Conservation (phyloP, 2,329 filamentous ascomycete genomes). For the Orbilia oligospora region DNA sequence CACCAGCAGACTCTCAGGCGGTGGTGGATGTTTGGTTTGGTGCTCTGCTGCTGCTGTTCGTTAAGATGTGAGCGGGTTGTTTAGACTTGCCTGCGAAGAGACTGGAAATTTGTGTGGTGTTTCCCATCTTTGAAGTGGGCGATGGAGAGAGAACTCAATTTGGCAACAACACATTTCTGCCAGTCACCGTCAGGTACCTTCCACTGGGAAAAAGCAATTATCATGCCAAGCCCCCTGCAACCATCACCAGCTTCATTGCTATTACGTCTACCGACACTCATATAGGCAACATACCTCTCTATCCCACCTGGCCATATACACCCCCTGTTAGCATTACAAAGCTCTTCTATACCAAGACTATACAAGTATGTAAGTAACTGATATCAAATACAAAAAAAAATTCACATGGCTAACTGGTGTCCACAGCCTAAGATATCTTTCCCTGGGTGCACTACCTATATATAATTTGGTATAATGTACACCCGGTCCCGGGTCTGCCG, state of each 20-base stretch:
- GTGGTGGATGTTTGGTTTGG: not conserved
- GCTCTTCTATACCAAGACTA: too few species aligned
- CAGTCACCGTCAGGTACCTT: not conserved
- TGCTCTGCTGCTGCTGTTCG: constrained; percentile 26
- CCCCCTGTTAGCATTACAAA: too few species aligned
- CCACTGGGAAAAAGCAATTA: not conserved
- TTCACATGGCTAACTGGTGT: not conserved
- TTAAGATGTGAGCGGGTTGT: constrained; percentile 52
- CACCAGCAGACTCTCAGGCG: not conserved
- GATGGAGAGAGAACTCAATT: constrained; percentile 38
- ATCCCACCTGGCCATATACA: too few species aligned
- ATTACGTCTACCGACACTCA: constrained; percentile 11
- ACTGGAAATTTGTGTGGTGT: constrained; percentile 55
- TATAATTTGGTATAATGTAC: too few species aligned
- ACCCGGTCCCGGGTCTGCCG: not conserved
- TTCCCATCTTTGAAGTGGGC: constrained; percentile 54
- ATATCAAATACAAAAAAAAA: too few species aligned
- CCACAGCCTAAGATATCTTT: too few species aligned
- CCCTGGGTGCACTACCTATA: too few species aligned
- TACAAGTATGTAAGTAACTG: not conserved
- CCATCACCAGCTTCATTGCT: constrained; percentile 8
- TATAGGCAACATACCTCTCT: too few species aligned
- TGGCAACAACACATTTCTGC: constrained; percentile 2
- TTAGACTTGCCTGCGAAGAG: constrained; percentile 59
- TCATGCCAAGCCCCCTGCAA: constrained; percentile 16